Percentiles rank a stretch among this genome's conserved stretches.
Evolutionary conservation across 2,329 filamentous ascomycete species (phyloP).

Genomic region (Kalaharituber pfeilii): DNA sequence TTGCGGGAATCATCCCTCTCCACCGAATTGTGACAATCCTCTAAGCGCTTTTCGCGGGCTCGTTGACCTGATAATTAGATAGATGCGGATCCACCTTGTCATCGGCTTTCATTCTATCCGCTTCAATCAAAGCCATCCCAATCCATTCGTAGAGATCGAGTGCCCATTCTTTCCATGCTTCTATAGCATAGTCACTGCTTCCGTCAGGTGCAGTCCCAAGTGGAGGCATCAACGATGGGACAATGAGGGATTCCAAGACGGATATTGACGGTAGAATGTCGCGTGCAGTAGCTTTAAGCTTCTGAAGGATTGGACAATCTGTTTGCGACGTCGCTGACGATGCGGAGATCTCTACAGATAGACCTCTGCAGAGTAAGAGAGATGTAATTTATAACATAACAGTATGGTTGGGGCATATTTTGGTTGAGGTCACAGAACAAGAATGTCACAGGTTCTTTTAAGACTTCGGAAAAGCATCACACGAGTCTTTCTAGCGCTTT

Average conservation of each 20-base stretch:
- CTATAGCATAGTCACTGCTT: slow-evolving; percentile 27
- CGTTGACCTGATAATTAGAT: slow-evolving; percentile 40
- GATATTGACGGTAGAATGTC: neutral
- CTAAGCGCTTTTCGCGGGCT: neutral
- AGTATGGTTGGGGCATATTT: slow-evolving; percentile 28
- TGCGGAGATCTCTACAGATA: too few species aligned
- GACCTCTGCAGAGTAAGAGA: neutral
- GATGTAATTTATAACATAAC: neutral
- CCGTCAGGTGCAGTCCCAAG: slow-evolving; percentile 4
- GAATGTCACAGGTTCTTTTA: slow-evolving; percentile 54
- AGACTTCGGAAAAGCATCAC: slow-evolving; percentile 62
- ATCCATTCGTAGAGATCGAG: slow-evolving; percentile 58
- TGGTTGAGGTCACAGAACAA: slow-evolving; percentile 50
- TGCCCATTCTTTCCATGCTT: slow-evolving; percentile 44
- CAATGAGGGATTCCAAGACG: neutral
- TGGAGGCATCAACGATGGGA: slow-evolving; percentile 11
- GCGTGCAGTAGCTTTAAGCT: slow-evolving; percentile 2
- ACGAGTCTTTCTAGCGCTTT: slow-evolving; percentile 63
- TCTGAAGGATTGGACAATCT: slow-evolving; percentile 9
- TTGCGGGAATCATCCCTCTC: slow-evolving; percentile 18
- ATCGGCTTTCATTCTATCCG: slow-evolving; percentile 36
- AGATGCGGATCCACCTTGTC: slow-evolving; percentile 53
- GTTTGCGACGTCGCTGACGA: slow-evolving; percentile 21
- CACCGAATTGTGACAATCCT: slow-evolving; percentile 17
- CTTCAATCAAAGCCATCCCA: slow-evolving; percentile 49